Evolutionary conservation across 2,329 filamentous ascomycete genomes (phyloP), one percentile per base, ranked within the genome.

Genomic region (Xylariaceae sp.): DNA sequence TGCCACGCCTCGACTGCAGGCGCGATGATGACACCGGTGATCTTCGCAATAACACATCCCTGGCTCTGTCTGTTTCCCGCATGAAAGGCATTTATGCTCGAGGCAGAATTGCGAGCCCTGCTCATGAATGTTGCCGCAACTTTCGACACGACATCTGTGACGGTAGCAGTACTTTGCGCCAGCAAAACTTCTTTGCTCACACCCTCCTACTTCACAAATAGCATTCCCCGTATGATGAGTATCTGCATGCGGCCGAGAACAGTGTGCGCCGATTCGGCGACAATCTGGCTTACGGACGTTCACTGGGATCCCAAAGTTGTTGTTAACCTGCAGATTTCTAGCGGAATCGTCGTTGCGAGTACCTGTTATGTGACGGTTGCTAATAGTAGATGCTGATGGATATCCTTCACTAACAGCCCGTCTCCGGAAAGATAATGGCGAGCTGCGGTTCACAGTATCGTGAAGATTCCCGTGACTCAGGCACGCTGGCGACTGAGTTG

Each of bases 161-260:
- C 7, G 7, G 17, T 17, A 10, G 53, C 59, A 61, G 41, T 58
- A 61, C 17, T 11, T 6, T 10, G 30, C 34, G 15, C 41, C 18
- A 15, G 10, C 15, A 5, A 44, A n/a, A 13, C 35, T 47, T 2
- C 11, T 17, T n/a, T n/a, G 11, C 11, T 37, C 4, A 30, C 59
- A 61, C 18, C 39, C 52, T 18, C 59, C 59, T 23, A 61, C 59
- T 23, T 61, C 41, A 17, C 59, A 61, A n/a, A 56, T 30, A 37
- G 10, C 18, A 2, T 6, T 17, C 11, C 23, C 41, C 23, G 4
- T 30, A 4, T 30, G 23, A 15, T 4, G 3, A 54, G 34, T 15
- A 9, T 30, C 18, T 13, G 13, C 47, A 2, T 23, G 7, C 13
- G 30, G 6, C 23, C 11, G 11, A 5, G 18, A 17, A 30, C 35